Base-by-base conservation (phyloP, 129 eudicot species). In the Helianthus annuus region DNA sequence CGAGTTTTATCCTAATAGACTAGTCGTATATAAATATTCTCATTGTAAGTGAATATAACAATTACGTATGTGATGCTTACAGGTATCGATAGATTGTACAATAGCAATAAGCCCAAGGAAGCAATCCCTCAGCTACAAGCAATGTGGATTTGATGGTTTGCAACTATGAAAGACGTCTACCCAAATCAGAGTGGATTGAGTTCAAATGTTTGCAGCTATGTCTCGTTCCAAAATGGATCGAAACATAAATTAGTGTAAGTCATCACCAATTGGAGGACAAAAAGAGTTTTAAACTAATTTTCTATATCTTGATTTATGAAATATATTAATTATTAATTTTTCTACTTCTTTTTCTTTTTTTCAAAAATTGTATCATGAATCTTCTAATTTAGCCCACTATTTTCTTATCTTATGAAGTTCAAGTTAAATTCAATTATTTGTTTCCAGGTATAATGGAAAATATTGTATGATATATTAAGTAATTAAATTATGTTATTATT, bases 91-190 rank as follows among this genome's bases (percentile, higher is more conserved):
- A 72, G 96, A 86, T 80, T 95, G 99, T 54, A 84, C 81, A 8
- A 88, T 95, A 52, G 97, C 83, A 9, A 86, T 95, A 39, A 95
- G 99, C 81, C 99, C 99, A 14, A 90, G 83, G 69, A 95, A 86
- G 80, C 99, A 95, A 74, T 68, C 96, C 42, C 83, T 95, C 40
- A 86, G 85, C 13, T 77, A 83, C 83, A 95, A 95, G 83, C 97
- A 86, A 70, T 95, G 99, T 81, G 97, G 97, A 73, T 83, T 93
- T 40, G 96, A 93, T 84, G 98, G 98, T 74, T 64, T 93, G 46
- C 88, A 82, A 75, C 85, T 93, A 55, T 93, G 82, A 93, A 78
- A 44, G 46, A 12, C 15, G 59, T 57, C 36, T 6, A 15, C 36
- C 34, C 7, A 1, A 3, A 40, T 11, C 42, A 56, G 14, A 56